Evolutionary conservation across 176 grass and related monocot genomes (phyloP), one percentile per base, ranked within the genome.

Genomic region (Oropetium thomaeum): DNA sequence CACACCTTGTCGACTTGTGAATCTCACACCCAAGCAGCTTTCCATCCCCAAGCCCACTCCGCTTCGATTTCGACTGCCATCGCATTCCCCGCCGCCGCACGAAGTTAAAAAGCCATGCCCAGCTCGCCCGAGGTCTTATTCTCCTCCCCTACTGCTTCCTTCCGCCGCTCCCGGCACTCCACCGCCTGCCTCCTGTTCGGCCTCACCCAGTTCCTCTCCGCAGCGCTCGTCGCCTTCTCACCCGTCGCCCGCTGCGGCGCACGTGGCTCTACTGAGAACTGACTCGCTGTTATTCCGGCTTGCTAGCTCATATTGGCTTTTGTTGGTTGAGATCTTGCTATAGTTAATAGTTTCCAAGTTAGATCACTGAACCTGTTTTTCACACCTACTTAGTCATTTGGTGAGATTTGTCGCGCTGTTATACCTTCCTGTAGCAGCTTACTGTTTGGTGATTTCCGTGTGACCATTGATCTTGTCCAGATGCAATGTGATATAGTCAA

Each of bases 241-340:
- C 65, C 14, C 10, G 54, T 39, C 66, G 86, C 62, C 75, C 89
- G 20, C 87, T 99, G 35, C 73, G 96, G 58, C 55, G 81, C 72
- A 99, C 96, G 17, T 99, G 92, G 96, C 86, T 99, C 17, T 92
- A 89, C 2, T 29, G 91, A 15, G 89, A 95, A 90, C 91, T 86
- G 31, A 87, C 89, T 89, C 41, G 57, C 52, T 77, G 62, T 61
- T 78, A 67, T 48, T 70, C 45, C 33, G 51, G 31, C 51, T 77
- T 39, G 19, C 71, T 93, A 27, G 55, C 59, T 80, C 61, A 16
- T 52, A 4, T 34, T 31, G 53, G 20, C 63, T 13, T 47, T 19
- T 42, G 2, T 64, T 65, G 5, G 0, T 66, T 64, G 76, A 69
- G 84, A 84, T 85, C 87, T 87, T 70, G 47, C 32, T 38, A 8